phyloP scores from a whole-genome alignment of 2,329 filamentous ascomycete species.

The Xylaria sp. region DNA sequence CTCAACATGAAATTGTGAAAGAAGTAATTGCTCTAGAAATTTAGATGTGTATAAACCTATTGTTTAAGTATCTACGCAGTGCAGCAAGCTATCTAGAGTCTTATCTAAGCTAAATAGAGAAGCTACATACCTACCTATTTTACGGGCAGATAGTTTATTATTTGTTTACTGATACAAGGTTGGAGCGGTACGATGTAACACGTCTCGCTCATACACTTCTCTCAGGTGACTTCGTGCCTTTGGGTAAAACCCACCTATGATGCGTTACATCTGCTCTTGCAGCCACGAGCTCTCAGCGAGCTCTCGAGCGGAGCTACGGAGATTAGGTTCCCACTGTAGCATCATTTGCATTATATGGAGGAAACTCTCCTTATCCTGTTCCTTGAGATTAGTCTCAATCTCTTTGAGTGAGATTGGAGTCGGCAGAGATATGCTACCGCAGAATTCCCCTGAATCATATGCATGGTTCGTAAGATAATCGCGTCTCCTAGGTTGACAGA shows the following conservation, averaged over 20 bases:
- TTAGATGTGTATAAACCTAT: no score
- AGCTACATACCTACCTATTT: neutral
- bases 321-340: slow-evolving; percentile 52
- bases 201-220: no score
- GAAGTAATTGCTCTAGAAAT: no score
- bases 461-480: neutral
- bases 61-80: no score
- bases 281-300: slow-evolving; percentile 51
- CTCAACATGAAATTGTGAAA: no score
- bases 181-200: neutral
- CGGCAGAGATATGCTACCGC: slow-evolving; percentile 51
- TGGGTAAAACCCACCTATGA: neutral
- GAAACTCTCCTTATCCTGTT: slow-evolving; percentile 48
- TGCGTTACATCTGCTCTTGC: slow-evolving; percentile 14
- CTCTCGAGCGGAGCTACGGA: slow-evolving; percentile 47
- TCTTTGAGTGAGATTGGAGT: slow-evolving; percentile 49
- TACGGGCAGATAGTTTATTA: no score
- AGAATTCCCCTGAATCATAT: slow-evolving; percentile 7
- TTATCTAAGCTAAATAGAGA: no score
- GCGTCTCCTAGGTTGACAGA: neutral
- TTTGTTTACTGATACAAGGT: no score
- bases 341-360: slow-evolving; percentile 53
- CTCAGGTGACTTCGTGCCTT: neutral
- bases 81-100: no score
- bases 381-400: slow-evolving; percentile 53